These are phyloP conservation scores for Raphidocelis subcapitata DNA, from an alignment of 139 green algal species.

Conservation along the genomic window DNA sequence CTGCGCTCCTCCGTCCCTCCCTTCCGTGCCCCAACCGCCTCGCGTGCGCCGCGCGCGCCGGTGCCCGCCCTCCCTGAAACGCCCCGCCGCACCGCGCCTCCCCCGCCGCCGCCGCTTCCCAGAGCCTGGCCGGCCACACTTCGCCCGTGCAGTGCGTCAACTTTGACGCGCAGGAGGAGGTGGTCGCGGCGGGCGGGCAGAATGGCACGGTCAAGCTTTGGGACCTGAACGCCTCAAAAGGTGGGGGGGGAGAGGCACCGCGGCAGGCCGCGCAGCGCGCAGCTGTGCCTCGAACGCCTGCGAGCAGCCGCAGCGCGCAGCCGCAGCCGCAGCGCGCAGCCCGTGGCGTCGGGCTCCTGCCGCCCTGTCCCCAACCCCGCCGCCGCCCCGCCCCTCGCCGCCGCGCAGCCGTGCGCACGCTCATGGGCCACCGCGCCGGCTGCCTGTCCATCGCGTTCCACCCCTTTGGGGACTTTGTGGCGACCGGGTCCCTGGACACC, in stretches of 20 bases:
- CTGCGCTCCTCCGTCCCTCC: neutral
- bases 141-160: constrained; percentile 70
- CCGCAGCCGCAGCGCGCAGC: neutral
- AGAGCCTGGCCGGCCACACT: constrained; percentile 9
- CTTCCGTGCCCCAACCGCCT: too few relatives aligned
- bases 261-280: too few relatives aligned
- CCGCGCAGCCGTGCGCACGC: constrained; percentile 56
- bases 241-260: too few relatives aligned
- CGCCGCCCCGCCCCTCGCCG: neutral
- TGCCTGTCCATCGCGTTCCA: constrained; percentile 71
- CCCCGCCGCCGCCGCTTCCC: too few relatives aligned
- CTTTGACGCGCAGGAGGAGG: constrained; percentile 75
- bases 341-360: too few relatives aligned
- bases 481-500: constrained; percentile 71
- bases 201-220: constrained; percentile 80
- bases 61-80: too few relatives aligned
- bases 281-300: too few relatives aligned
- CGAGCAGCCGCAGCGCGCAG: neutral
- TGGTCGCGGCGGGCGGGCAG: constrained; percentile 65
- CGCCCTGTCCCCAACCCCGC: neutral
- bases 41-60: too few relatives aligned
- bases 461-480: constrained; percentile 63
- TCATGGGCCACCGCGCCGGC: constrained; percentile 71
- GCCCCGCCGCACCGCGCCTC: too few relatives aligned
- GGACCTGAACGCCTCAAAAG: constrained; percentile 73